Evolutionary conservation across 2,329 filamentous ascomycete species (phyloP), one percentile per base, ranked within the genome.

Genomic region (Cordyceps farinosa): DNA sequence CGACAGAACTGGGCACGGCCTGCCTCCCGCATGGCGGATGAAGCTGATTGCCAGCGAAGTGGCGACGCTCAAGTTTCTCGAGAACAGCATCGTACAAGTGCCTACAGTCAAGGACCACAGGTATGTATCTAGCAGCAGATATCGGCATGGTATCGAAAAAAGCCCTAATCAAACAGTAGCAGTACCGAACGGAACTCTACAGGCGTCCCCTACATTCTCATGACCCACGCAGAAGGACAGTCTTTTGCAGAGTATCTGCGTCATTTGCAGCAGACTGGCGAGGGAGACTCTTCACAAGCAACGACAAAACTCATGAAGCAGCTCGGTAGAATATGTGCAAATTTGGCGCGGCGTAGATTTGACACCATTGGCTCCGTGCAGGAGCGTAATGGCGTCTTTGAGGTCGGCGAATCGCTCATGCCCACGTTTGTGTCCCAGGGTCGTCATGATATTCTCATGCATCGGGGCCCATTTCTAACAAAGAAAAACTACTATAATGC

Each of bases 21-120:
- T 47, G 3, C 54, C 54, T 5, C 1, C 40, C 11, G 15, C 1
- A n/a, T 3, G 45, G 29, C 17, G n/a, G 17, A 7, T 10, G 42
- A 27, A 47, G 30, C 54, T 57, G 40, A 57, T 57, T 13, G 30
- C 10, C 10, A 57, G 54, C 42, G 42, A 57, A 27, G 54, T 57
- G 29, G 40, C 54, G 11, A 57, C 54, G 17, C 54, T 57, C 54
- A 45, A 47, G 30, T 34, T 45, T 36, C 54, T 47, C n/a, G 40
- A 27, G 9, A 30, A 57, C 17, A 57, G 40, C 42, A 36, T 4
- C 17, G 22, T 57, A 34, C 54, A 40, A 1, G 54, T 57, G 9
- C 54, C 54, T 15, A 15, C 15, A 27, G 40, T 47, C 5, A 32
- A 47, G 13, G 40, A 45, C 42, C 42, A 57, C 3, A 47, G 42